A percentile compares a stretch with the other conserved stretches of the same genome.
Evolutionary conservation across 1,284 basidiomycete species (phyloP).

Genomic region (Naganishia sp.): DNA sequence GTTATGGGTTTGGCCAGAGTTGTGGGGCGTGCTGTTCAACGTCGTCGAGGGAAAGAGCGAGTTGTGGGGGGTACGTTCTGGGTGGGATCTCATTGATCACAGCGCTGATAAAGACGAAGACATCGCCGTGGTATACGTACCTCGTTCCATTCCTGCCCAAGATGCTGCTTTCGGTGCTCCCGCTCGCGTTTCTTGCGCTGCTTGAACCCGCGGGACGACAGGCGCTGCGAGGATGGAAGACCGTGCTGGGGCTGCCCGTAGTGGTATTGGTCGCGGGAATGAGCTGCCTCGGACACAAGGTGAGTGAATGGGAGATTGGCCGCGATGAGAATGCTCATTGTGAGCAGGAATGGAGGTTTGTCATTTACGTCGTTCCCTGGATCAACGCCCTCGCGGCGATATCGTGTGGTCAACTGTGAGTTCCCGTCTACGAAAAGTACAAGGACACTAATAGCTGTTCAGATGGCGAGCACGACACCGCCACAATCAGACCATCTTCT

Average conservation of each 20-base stretch:
- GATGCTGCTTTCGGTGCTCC: slow-evolving; percentile 68
- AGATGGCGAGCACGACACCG: slow-evolving; percentile 21
- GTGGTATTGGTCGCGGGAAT: slow-evolving; percentile 66
- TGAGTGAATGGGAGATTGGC: slow-evolving; percentile 30
- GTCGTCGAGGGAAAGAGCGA: slow-evolving; percentile 79
- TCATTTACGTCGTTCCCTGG: slow-evolving; percentile 80
- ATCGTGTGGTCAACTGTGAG: slow-evolving; percentile 20
- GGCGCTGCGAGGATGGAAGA: slow-evolving; percentile 18
- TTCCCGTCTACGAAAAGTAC: not conserved
- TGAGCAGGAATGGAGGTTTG: slow-evolving; percentile 85
- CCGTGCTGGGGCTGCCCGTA: slow-evolving; percentile 50
- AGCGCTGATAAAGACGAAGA: slow-evolving; percentile 53
- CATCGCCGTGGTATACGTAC: slow-evolving; percentile 73
- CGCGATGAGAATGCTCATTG: not conserved
- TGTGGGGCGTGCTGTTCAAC: slow-evolving; percentile 80
- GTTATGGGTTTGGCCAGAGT: slow-evolving; percentile 81
- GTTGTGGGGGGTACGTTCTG: slow-evolving; percentile 81
- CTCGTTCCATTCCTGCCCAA: slow-evolving; percentile 72
- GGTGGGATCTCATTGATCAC: not conserved
- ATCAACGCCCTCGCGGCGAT: slow-evolving; percentile 76
- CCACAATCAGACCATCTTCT: slow-evolving; percentile 1
- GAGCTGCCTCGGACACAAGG: slow-evolving; percentile 76
- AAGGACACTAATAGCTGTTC: not conserved
- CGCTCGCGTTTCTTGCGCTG: slow-evolving; percentile 61
- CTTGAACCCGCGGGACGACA: slow-evolving; percentile 50